Conservation (phyloP, 192 early-diverging fungal species). For the Diversispora eburnea region DNA sequence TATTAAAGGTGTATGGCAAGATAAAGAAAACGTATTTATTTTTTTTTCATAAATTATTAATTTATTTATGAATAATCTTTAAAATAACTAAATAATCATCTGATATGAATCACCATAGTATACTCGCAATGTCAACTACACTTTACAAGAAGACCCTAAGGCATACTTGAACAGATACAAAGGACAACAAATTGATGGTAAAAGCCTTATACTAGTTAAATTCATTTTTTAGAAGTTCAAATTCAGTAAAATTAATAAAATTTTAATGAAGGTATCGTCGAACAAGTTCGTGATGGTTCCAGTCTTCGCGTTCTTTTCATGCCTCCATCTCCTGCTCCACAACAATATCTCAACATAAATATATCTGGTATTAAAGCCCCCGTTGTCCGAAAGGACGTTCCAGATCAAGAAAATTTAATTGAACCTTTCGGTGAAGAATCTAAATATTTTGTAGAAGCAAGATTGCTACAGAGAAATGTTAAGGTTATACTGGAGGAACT, state of each 20-base stretch:
- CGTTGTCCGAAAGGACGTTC: slow-evolving; percentile 67
- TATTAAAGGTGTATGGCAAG: slow-evolving; percentile 77
- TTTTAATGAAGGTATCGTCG: slow-evolving; percentile 66
- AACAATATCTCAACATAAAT: slow-evolving; percentile 73
- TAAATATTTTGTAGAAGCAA: slow-evolving; percentile 85
- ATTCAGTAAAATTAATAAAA: not conserved
- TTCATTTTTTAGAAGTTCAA: not conserved
- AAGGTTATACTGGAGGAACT: slow-evolving; percentile 78
- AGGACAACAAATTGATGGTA: slow-evolving; percentile 76
- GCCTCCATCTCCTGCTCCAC: slow-evolving; percentile 49
- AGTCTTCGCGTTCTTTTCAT: slow-evolving; percentile 74
- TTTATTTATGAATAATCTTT: not conserved
- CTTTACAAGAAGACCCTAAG: slow-evolving; percentile 62
- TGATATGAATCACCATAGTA: slow-evolving; percentile 32
- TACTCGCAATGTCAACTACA: slow-evolving; percentile 48
- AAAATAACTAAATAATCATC: not conserved
- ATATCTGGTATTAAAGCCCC: slow-evolving; percentile 87
- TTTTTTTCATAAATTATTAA: not conserved
- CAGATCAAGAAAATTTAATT: slow-evolving; percentile 64
- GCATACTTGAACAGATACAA: slow-evolving; percentile 76
- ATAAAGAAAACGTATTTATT: slow-evolving; percentile 25
- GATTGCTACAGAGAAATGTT: slow-evolving; percentile 88
- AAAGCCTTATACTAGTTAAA: not conserved
- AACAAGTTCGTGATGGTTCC: slow-evolving; percentile 92
- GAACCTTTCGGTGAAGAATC: slow-evolving; percentile 95